Evolutionary conservation across 495 filamentous ascomycete genomes (phyloP).

Genomic region (Penicillium lividum): DNA sequence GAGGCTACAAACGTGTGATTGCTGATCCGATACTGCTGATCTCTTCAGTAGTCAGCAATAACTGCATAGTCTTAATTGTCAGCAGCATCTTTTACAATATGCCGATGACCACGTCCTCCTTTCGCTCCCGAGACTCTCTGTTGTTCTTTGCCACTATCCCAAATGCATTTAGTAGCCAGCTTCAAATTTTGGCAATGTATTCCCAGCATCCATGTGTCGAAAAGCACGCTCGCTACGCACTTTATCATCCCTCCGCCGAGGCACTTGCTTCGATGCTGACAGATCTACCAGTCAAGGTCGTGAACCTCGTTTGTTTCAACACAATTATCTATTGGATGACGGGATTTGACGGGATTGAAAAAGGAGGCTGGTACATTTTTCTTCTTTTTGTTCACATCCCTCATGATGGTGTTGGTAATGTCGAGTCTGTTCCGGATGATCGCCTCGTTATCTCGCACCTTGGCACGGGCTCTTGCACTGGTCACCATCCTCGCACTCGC

Average conservation of each 20-base stretch:
- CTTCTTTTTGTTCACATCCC: background rate
- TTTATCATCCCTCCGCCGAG: conserved; percentile 3
- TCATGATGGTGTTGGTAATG: conserved; percentile 1
- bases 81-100: conserved; percentile 82
- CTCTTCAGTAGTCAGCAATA: conserved; percentile 69
- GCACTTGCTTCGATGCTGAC: background rate
- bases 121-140: conserved; percentile 75
- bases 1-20: conserved; percentile 67
- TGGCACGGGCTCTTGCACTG: background rate
- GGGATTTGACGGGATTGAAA: no score
- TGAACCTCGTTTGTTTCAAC: background rate
- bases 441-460: conserved; percentile 3
- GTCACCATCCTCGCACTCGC: background rate
- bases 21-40: conserved; percentile 73
- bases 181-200: conserved; percentile 83
- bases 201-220: no score
- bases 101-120: conserved; percentile 58
- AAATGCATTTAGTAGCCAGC: conserved; percentile 75
- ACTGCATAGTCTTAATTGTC: conserved; percentile 73
- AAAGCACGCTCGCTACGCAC: conserved; percentile 5
- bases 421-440: conserved; percentile 3
- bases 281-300: background rate
- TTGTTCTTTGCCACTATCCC: conserved; percentile 86
- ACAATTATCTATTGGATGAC: conserved; percentile 2
- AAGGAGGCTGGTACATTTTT: conserved; percentile 2